Percentiles rank a stretch among this genome's conserved stretches.
These are phyloP conservation scores for Mrakiaceae sp. DNA, from an alignment of 1,284 basidiomycete genomes.

Conservation along the genomic window DNA sequence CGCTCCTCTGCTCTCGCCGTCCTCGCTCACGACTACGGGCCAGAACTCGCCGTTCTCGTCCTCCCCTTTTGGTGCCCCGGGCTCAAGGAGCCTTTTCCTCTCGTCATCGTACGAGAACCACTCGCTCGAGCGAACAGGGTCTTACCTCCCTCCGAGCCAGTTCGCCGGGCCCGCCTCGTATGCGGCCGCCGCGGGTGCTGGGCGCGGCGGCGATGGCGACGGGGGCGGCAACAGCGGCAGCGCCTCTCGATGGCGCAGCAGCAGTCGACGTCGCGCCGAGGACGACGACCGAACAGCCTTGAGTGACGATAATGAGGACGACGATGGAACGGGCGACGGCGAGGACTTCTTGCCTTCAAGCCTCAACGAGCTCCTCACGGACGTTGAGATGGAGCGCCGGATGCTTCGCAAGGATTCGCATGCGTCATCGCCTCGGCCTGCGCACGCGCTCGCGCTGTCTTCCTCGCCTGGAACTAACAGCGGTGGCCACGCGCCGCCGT, in stretches of 20 bases:
- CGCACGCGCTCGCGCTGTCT: background rate
- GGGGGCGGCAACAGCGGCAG: no score
- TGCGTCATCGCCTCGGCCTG: background rate
- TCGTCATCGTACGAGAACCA: constrained; percentile 17
- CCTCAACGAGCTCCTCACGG: constrained; percentile 14
- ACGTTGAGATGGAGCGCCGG: constrained; percentile 15
- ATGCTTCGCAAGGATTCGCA: constrained; percentile 8
- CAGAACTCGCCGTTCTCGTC: constrained; percentile 53
- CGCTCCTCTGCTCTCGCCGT: background rate
- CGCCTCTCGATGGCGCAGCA: no score
- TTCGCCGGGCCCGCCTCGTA: background rate
- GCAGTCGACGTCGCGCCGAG: background rate
- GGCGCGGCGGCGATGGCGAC: background rate
- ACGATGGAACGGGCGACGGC: constrained; percentile 2
- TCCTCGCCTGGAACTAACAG: background rate
- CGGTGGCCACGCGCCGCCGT: background rate
- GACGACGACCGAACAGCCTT: background rate
- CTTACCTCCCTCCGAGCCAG: background rate
- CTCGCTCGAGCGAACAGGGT: constrained; percentile 3
- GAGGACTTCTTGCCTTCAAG: constrained; percentile 15
- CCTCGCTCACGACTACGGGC: constrained; percentile 23
- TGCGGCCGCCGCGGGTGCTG: background rate
- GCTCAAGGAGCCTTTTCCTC: constrained; percentile 8
- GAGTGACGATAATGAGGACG: background rate
- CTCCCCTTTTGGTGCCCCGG: constrained; percentile 39